These are phyloP conservation scores for Abelmoschus esculentus DNA, from an alignment of 345 rosid species.

Conservation along the genomic window DNA sequence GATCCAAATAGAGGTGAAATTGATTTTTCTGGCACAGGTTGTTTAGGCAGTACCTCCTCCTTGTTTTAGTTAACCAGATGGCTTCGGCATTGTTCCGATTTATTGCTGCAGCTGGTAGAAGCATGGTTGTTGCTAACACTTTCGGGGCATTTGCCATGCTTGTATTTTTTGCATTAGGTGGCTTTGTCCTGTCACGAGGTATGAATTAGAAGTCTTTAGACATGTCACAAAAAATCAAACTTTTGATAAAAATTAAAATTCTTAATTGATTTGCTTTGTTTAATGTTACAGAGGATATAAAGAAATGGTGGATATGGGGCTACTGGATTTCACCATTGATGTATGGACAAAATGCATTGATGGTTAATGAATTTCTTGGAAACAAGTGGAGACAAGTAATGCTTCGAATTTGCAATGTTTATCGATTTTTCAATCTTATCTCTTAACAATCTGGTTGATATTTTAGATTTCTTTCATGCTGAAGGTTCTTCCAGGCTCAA, in stretches of 20 bases:
- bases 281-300: slow-evolving; percentile 45
- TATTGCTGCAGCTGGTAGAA: slow-evolving; percentile 54
- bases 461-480: background rate
- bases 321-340: slow-evolving; percentile 75
- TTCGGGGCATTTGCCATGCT: slow-evolving; percentile 57
- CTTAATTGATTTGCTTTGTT: background rate
- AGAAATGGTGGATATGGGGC: slow-evolving; percentile 92
- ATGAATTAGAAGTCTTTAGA: background rate
- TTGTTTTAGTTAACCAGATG: slow-evolving; percentile 48
- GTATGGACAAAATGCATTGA: slow-evolving; percentile 71
- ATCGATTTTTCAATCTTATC: background rate
- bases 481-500: slow-evolving; percentile 20
- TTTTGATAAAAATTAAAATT: background rate
- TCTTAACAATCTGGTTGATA: background rate
- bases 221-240: background rate
- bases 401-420: slow-evolving; percentile 11
- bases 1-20: background rate
- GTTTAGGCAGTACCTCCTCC: slow-evolving; percentile 58
- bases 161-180: slow-evolving; percentile 44
- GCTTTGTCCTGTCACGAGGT: slow-evolving; percentile 57
- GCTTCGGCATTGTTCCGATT: slow-evolving; percentile 54
- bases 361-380: slow-evolving; percentile 68
- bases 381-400: slow-evolving; percentile 54
- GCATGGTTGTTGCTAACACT: slow-evolving; percentile 52
- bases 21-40: slow-evolving; percentile 33